These are phyloP conservation scores for Phyllosticta citrichinensis DNA, from an alignment of 2,329 filamentous ascomycete genomes.

Conservation along the genomic window DNA sequence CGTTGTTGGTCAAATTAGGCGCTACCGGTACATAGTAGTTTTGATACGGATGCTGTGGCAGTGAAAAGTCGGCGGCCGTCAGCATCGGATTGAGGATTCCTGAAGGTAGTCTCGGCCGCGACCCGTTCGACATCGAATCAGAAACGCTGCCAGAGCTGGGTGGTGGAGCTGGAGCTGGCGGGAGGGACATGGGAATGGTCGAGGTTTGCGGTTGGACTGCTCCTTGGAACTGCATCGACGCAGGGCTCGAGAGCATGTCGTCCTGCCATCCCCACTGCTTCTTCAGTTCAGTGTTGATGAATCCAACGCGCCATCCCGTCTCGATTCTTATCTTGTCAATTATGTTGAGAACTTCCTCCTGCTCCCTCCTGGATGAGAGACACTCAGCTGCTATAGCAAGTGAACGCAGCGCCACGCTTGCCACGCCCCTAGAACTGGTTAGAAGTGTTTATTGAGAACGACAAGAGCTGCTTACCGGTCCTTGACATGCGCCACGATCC, in stretches of 20 bases:
- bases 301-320: slow-evolving; percentile 68
- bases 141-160: slow-evolving; percentile 1
- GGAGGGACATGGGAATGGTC: not conserved
- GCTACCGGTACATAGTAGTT: slow-evolving; percentile 70
- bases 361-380: slow-evolving; percentile 58
- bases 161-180: not conserved
- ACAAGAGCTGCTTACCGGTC: slow-evolving; percentile 46
- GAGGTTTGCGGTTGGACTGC: slow-evolving; percentile 6
- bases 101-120: slow-evolving; percentile 27
- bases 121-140: slow-evolving; percentile 4
- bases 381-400: slow-evolving; percentile 68
- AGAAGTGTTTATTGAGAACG: not conserved
- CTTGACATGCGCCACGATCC: slow-evolving; percentile 76
- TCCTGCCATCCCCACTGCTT: slow-evolving; percentile 68
- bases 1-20: slow-evolving; percentile 41
- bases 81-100: slow-evolving; percentile 61
- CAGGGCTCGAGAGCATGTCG: slow-evolving; percentile 24
- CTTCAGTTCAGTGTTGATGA: slow-evolving; percentile 63
- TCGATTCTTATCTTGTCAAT: slow-evolving; percentile 65
- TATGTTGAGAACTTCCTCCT: slow-evolving; percentile 70
- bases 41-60: slow-evolving; percentile 73
- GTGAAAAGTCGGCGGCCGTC: slow-evolving; percentile 62
- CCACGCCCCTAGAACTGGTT: slow-evolving; percentile 48
- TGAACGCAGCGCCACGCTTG: slow-evolving; percentile 68
- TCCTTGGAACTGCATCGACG: slow-evolving; percentile 13